Conservation (phyloP, 164 flowering plant genomes). For the Brasenia schreberi region DNA sequence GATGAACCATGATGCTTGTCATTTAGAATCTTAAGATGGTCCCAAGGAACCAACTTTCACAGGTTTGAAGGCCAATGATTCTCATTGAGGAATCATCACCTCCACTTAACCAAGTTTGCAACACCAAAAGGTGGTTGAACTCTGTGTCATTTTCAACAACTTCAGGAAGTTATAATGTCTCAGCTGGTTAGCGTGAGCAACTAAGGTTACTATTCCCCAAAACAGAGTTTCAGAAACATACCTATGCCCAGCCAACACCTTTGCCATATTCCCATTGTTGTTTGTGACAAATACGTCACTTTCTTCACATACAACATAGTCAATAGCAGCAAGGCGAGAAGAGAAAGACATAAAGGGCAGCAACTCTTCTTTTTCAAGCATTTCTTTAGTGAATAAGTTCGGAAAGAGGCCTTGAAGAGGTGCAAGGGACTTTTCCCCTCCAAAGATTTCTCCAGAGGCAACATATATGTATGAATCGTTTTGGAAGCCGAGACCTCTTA, state of each 20-base stretch:
- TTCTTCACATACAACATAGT: conserved; percentile 84
- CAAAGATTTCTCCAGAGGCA: conserved; percentile 98
- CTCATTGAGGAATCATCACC: too few species aligned
- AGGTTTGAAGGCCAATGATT: too few species aligned
- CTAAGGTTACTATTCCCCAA: too few species aligned
- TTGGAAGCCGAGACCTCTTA: conserved; percentile 80
- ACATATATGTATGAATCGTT: conserved; percentile 78
- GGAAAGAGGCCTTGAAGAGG: conserved; percentile 91
- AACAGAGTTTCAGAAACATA: conserved; percentile 7
- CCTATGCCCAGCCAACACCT: conserved; percentile 96
- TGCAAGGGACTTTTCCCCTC: conserved; percentile 77
- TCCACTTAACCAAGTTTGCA: too few species aligned
- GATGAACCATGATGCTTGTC: too few species aligned
- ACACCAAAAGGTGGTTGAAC: too few species aligned
- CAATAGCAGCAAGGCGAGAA: conserved; percentile 93
- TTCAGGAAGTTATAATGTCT: too few species aligned
- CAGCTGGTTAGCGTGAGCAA: too few species aligned
- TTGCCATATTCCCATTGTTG: conserved; percentile 99
- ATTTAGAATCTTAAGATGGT: too few species aligned
- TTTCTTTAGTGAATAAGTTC: conserved; percentile 82
- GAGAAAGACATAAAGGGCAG: conserved; percentile 63
- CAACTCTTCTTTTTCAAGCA: conserved; percentile 59
- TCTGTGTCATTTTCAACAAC: too few species aligned
- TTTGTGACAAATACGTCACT: conserved; percentile 95
- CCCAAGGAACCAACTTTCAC: too few species aligned